A percentile compares a stretch with the other conserved stretches of the same genome.
Conservation (phyloP, 148 eudicot species). For the Camellia granthamiana region DNA sequence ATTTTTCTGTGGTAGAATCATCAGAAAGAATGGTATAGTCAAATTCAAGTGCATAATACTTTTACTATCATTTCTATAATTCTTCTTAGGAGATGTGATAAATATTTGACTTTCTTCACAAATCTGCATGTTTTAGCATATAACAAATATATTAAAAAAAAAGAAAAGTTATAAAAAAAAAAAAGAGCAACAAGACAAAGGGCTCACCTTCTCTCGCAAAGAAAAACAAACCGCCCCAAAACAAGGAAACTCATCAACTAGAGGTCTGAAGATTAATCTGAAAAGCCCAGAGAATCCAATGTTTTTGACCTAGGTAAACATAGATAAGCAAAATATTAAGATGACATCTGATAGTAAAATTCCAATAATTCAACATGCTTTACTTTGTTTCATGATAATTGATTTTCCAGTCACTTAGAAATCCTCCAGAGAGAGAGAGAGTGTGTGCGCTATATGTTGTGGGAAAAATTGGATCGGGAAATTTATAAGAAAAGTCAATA, state of each 20-base stretch:
- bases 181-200: not conserved
- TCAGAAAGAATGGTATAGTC: not conserved
- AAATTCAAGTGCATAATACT: not conserved
- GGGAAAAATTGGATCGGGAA: too few relatives aligned
- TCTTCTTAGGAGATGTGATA: not conserved
- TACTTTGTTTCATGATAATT: not conserved
- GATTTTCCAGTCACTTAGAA: not conserved
- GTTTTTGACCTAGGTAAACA: slow-evolving; percentile 60
- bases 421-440: not conserved
- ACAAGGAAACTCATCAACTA: slow-evolving; percentile 77
- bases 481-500: too few relatives aligned
- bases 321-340: not conserved
- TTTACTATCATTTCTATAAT: too few relatives aligned
- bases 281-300: slow-evolving; percentile 81
- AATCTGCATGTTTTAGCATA: not conserved
- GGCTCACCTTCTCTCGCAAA: slow-evolving; percentile 65
- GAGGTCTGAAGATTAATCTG: slow-evolving; percentile 77
- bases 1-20: slow-evolving; percentile 48
- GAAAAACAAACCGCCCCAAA: slow-evolving; percentile 79
- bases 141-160: not conserved
- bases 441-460: too few relatives aligned
- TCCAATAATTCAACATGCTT: not conserved
- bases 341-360: not conserved
- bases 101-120: not conserved
- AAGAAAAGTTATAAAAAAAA: not conserved